These are phyloP conservation scores for Allantophomopsis cytisporea DNA, from an alignment of 2,329 filamentous ascomycete genomes.

Conservation along the genomic window DNA sequence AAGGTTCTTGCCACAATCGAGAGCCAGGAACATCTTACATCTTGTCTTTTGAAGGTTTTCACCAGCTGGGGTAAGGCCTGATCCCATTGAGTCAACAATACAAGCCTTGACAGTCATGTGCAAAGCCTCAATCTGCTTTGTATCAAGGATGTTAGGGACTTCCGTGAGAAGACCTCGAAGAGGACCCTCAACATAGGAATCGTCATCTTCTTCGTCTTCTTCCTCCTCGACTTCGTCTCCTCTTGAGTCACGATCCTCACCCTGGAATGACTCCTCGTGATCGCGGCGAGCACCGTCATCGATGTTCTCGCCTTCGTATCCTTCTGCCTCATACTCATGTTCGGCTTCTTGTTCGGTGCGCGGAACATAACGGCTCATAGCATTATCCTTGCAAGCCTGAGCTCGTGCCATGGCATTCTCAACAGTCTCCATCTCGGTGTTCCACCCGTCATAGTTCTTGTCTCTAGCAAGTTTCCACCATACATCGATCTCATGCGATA, in stretches of 20 bases:
- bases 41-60: conserved; percentile 84
- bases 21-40: conserved; percentile 77
- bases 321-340: conserved; percentile 3
- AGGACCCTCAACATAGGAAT: conserved; percentile 67
- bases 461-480: conserved; percentile 51
- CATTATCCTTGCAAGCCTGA: conserved; percentile 43
- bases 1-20: conserved; percentile 82
- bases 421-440: conserved; percentile 43
- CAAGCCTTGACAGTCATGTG: conserved; percentile 97
- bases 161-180: conserved; percentile 80
- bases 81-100: conserved; percentile 71
- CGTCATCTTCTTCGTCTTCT: conserved; percentile 61
- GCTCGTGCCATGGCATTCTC: conserved; percentile 43
- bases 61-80: conserved; percentile 49
- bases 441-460: conserved; percentile 45
- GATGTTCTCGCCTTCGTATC: conserved; percentile 22
- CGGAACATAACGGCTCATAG: conserved; percentile 33
- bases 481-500: conserved; percentile 49
- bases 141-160: conserved; percentile 85
- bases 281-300: conserved; percentile 31
- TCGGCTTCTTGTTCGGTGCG: conserved; percentile 6
- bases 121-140: conserved; percentile 87
- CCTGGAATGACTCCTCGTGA: conserved; percentile 26
- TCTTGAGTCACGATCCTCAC: conserved; percentile 32
- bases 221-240: conserved; percentile 25